Base-by-base conservation (phyloP, 371 early-diverging fungal genomes). In the Zopfochytrium polystomum region DNA sequence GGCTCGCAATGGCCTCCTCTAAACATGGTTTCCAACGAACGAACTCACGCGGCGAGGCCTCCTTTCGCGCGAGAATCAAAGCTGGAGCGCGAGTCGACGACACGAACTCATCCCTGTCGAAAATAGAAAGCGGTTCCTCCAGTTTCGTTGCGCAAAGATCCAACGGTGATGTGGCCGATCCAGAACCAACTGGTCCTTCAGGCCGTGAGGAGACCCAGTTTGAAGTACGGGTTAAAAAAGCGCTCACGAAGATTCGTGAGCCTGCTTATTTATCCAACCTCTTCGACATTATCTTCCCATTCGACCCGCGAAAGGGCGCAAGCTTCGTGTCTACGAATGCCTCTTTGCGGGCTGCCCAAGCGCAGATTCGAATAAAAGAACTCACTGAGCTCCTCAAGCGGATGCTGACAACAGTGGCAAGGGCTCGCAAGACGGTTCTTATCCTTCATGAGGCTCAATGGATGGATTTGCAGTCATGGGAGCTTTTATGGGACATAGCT, bases 381-480 rank as follows among this genome's bases (percentile, higher is more conserved):
- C 58, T 81, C 2, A 29, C 33, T 15, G 68, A 74, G 3, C 43
- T 81, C 15, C 31, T 81, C 22, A 13, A 23, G 20, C 29, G 61
- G n/a, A 49, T 79, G 25, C 31, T 81, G 44, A 52, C 55, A 32
- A 60, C 38, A 2, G 3, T 77, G 11, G 50, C 70, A 9, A 50
- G 23, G n/a, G 29, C 32, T 29, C 60, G 55, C 47, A 55, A 55
- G 5, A 7, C 77, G 2, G 46, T 68, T 4, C 46, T 81, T 6
- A 44, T 73, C 25, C 32, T 80, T 26, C 63, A 72, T 23, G 81
- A 81, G 63, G 60, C 67, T 3, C 81, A 81, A 20, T 81, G 70
- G 72, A 67, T 76, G 65, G 81, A 81, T 54, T 53, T 54, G 0
- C 27, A 58, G 3, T 75, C 80, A 11, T 79, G 78, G 78, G 75